Evolutionary conservation across 345 rosid species (phyloP).

Genomic region (Gossypium mustelinum): DNA sequence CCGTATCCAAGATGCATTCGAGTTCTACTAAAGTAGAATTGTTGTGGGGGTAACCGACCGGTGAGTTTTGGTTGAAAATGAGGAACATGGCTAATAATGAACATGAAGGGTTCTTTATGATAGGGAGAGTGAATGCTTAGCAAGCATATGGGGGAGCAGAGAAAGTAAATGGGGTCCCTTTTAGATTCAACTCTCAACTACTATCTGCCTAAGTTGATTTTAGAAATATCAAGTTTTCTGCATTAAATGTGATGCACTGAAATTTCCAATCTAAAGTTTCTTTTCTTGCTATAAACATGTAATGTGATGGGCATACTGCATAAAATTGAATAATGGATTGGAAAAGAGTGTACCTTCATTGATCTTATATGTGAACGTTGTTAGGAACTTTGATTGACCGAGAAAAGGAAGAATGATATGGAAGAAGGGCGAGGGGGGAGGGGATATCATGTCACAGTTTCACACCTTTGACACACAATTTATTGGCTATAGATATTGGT

Average conservation of each 20-base stretch:
- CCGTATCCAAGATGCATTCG: background rate
- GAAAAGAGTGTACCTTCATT: background rate
- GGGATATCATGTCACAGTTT: too few relatives aligned
- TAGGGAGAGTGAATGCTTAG: background rate
- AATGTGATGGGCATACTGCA: background rate
- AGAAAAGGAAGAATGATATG: background rate
- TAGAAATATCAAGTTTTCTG: background rate
- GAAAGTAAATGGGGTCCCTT: background rate
- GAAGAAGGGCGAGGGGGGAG: background rate
- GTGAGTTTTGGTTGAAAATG: background rate
- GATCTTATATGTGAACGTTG: background rate
- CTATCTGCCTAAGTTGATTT: background rate
- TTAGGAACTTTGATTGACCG: too few relatives aligned
- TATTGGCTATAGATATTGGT: background rate
- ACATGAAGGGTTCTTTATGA: background rate
- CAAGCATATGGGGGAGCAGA: background rate
- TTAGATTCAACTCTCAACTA: constrained; percentile 11
- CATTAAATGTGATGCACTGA: background rate
- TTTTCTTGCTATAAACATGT: background rate
- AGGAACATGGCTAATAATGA: background rate
- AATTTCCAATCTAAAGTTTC: background rate
- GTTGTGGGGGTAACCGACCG: background rate
- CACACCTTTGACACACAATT: background rate
- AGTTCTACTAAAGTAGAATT: background rate
- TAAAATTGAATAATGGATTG: background rate